Base-by-base conservation (phyloP, 345 rosid genomes). In the Ceriops decandra region DNA sequence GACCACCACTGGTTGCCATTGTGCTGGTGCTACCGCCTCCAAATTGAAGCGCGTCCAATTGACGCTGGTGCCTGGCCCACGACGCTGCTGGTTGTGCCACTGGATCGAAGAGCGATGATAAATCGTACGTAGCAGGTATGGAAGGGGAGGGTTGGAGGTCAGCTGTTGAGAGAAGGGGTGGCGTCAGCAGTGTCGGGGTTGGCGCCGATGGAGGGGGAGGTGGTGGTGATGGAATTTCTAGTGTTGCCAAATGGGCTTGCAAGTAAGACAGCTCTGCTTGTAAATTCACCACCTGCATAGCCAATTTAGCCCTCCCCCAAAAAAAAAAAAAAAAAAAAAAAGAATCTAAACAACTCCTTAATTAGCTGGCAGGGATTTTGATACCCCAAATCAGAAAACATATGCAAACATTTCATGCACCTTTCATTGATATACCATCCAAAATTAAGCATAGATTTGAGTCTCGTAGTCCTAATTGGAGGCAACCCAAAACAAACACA, bases 91-190 rank as follows among this genome's bases (percentile, higher is more conserved):
- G 68, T 31, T 84, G 90, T 76, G 79, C 80, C 76, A 83, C 75
- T 2, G 92, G 97, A 68, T 93, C 97, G 31, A 91, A 85, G 58
- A 87, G 89, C 1, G 90, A 79, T 0, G 95, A 82, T 36, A 93
- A 62, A 47, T 91, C 98, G 49, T 89, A 89, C 0, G 85, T 68
- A 16, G 88, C 75, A 0, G 91, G 90, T 59, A 82, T 66, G 11
- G 93, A 63, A 22, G 95, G 76, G 72, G 85, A 83, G 1, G 80
- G 78, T 4, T 90, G 88, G 65, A 85, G 85, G 68, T 87, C 95
- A 3, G 93, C 65, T 64, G 87, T 82, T 16, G 97, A 83, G n/a
- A 90, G 89, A n/a, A 86, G 83, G 0, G 81, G 81, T 0, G 77
- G 62, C 2, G 76, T 56, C 72, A 75, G 52, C 8, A 70, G 28